phyloP scores from a whole-genome alignment of 192 early-diverging fungal genomes.

The Coemansia reversa region DNA sequence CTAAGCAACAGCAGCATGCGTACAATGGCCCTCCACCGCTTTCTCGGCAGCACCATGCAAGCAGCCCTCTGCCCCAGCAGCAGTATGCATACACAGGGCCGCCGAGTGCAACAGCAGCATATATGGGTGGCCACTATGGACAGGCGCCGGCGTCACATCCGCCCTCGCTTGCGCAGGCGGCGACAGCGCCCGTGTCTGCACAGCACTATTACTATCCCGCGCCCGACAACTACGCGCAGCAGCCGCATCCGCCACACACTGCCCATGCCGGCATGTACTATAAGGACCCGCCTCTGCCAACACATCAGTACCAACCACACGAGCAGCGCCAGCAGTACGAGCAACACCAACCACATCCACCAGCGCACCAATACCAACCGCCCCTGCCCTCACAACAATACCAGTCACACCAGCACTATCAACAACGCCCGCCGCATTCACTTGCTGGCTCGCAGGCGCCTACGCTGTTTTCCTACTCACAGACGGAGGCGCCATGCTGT shows the following conservation, averaged over 20 bases:
- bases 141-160: no score
- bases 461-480: no score
- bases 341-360: no score
- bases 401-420: not conserved
- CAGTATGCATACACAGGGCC: conserved; percentile 11
- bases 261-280: conserved; percentile 11
- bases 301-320: conserved; percentile 12
- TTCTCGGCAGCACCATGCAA: not conserved
- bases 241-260: not conserved
- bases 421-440: no score
- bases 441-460: no score
- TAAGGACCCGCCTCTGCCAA: conserved; percentile 3
- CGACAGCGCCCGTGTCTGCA: no score
- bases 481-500: no score
- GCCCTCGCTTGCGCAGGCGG: no score
- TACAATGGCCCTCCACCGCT: not conserved
- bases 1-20: not conserved
- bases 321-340: not conserved
- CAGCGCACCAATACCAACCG: conserved; percentile 5
- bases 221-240: conserved; percentile 1
- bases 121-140: not conserved
- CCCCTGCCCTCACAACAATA: not conserved
- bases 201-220: not conserved
- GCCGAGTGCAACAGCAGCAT: not conserved
- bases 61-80: conserved; percentile 4